Conservation (phyloP, 1,284 basidiomycete genomes). For the Ceratobasidium sp. region DNA sequence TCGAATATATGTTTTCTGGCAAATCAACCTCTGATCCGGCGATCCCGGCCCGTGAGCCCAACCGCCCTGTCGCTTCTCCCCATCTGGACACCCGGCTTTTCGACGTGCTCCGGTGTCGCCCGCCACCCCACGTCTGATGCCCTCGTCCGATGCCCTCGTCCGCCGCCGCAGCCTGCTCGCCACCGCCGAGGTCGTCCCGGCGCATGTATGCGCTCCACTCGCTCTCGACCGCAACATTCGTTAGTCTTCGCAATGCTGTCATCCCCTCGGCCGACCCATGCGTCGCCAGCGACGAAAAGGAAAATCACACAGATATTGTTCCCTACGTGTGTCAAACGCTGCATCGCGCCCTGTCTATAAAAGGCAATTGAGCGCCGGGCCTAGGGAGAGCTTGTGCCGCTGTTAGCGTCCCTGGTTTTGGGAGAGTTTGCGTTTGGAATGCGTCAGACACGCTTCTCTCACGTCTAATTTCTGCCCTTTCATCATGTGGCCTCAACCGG, state of each 20-base stretch:
- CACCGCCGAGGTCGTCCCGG: constrained; percentile 4
- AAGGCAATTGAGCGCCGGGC: constrained; percentile 22
- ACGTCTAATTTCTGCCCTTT: constrained; percentile 39
- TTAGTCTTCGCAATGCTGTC: constrained; percentile 24
- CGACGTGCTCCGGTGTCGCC: constrained; percentile 14
- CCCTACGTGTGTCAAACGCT: constrained; percentile 25
- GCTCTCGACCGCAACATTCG: neutral
- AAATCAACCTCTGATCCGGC: constrained; percentile 33
- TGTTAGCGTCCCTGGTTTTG: constrained; percentile 1
- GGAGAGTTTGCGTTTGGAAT: constrained; percentile 19
- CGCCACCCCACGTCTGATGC: constrained; percentile 17
- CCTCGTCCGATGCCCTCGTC: constrained; percentile 13
- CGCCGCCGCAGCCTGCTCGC: neutral
- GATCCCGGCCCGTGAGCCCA: constrained; percentile 23
- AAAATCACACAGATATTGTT: constrained; percentile 36
- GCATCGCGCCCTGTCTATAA: constrained; percentile 10
- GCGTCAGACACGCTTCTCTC: constrained; percentile 34
- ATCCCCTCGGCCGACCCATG: constrained; percentile 33
- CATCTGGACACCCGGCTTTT: constrained; percentile 38
- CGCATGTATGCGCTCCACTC: constrained; percentile 1
- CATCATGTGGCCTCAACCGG: constrained; percentile 9
- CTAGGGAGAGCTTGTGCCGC: neutral
- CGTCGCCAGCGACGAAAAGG: constrained; percentile 34
- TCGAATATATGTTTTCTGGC: constrained; percentile 24
- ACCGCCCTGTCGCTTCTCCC: constrained; percentile 30